These are phyloP conservation scores for Thielaviopsis ethacetica DNA, from an alignment of 2,329 filamentous ascomycete genomes.

Conservation along the genomic window DNA sequence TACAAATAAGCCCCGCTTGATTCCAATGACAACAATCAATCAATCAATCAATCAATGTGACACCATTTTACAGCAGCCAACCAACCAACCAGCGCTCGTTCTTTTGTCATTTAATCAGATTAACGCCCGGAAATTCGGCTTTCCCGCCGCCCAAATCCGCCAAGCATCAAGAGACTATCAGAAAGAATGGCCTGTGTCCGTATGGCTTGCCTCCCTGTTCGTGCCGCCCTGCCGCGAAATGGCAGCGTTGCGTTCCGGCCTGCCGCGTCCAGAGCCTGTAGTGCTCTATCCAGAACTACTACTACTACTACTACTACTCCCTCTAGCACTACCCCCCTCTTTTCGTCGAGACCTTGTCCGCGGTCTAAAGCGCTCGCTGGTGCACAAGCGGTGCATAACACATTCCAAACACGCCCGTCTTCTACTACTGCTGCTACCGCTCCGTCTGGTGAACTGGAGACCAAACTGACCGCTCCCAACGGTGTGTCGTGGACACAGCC, in stretches of 20 bases:
- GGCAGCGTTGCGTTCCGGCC: neutral
- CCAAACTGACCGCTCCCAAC: constrained; percentile 60
- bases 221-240: neutral
- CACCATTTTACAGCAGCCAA: too few relatives aligned
- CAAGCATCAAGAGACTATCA: too few relatives aligned
- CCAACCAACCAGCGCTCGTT: too few relatives aligned
- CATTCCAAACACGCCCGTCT: neutral
- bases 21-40: too few relatives aligned
- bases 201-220: neutral
- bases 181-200: neutral
- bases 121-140: too few relatives aligned
- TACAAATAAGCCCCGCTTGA: too few relatives aligned
- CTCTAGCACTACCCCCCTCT: too few relatives aligned
- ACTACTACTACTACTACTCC: too few relatives aligned
- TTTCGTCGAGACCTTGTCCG: neutral
- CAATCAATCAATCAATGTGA: too few relatives aligned
- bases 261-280: neutral
- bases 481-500: constrained; percentile 57
- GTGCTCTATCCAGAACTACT: neutral
- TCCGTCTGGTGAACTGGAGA: constrained; percentile 14
- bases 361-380: too few relatives aligned
- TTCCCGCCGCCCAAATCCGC: too few relatives aligned
- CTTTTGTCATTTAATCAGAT: too few relatives aligned
- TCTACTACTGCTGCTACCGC: neutral
- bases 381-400: neutral